Percentiles rank a stretch among this genome's conserved stretches.
Conservation (phyloP, 2,329 filamentous ascomycete genomes). For the Xylariaceae sp. region DNA sequence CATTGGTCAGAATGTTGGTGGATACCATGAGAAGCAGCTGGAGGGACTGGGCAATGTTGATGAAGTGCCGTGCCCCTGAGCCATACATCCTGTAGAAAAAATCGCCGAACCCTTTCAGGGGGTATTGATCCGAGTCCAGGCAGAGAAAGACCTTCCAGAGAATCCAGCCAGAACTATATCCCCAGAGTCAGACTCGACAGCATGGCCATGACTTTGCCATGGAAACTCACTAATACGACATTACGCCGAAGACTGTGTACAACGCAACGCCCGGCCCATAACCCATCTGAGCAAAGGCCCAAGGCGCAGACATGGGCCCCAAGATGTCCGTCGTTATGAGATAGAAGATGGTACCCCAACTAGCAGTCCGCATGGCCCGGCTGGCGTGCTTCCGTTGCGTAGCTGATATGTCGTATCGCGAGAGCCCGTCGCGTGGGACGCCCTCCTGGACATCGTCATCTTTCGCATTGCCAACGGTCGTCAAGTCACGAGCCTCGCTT, state of each 20-base stretch:
- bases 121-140: conserved; percentile 42
- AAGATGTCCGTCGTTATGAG: conserved; percentile 46
- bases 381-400: too few species aligned
- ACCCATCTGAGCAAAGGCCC: conserved; percentile 29
- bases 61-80: conserved; percentile 35
- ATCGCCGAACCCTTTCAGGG: conserved; percentile 43
- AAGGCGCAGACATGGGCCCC: conserved; percentile 37
- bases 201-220: too few species aligned
- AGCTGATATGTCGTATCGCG: too few species aligned
- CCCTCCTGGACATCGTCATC: too few species aligned
- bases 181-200: too few species aligned
- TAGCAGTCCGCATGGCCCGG: conserved; percentile 41
- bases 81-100: conserved; percentile 46
- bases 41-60: conserved; percentile 45
- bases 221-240: too few species aligned
- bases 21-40: conserved; percentile 47
- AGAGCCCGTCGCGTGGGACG: too few species aligned
- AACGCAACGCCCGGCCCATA: conserved; percentile 41
- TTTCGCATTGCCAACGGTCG: too few species aligned
- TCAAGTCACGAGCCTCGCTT: too few species aligned
- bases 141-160: conserved; percentile 41
- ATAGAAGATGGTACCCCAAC: conserved; percentile 43
- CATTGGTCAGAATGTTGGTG: conserved; percentile 48
- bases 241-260: conserved; percentile 39
- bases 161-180: conserved; percentile 45